These are phyloP conservation scores for Phylloporus rhodoxanthus DNA, from an alignment of 768 basidiomycete species.

Conservation along the genomic window DNA sequence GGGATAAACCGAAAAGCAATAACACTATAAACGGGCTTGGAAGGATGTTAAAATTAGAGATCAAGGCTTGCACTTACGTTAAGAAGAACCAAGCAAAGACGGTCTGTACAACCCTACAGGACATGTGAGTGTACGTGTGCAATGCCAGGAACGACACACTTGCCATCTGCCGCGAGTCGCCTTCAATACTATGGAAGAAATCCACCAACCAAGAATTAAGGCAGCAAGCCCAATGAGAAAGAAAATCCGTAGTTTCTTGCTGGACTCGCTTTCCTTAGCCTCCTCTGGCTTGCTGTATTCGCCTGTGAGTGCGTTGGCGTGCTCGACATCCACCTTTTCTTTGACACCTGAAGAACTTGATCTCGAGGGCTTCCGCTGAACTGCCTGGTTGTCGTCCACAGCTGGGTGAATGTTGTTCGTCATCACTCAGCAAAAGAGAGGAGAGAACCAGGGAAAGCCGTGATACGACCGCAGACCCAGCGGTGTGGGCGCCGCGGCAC, in stretches of 20 bases:
- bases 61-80: constrained; percentile 38
- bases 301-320: background rate
- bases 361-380: constrained; percentile 19
- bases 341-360: constrained; percentile 12
- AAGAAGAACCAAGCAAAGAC: constrained; percentile 82
- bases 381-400: background rate
- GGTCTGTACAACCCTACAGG: constrained; percentile 68
- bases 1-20: constrained; percentile 86
- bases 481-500: background rate
- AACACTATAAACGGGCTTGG: constrained; percentile 36
- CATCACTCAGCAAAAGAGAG: background rate
- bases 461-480: background rate
- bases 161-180: constrained; percentile 75
- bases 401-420: constrained; percentile 16
- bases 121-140: background rate
- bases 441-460: constrained; percentile 2
- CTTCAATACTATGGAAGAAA: constrained; percentile 61
- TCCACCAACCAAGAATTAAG: constrained; percentile 81
- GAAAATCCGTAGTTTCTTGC: constrained; percentile 34
- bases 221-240: constrained; percentile 48
- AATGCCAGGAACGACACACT: constrained; percentile 10
- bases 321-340: constrained; percentile 20
- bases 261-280: background rate
- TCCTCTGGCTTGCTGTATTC: constrained; percentile 9
- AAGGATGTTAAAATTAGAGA: background rate